Conservation (phyloP, 148 eudicot genomes). For the Spergularia marina region DNA sequence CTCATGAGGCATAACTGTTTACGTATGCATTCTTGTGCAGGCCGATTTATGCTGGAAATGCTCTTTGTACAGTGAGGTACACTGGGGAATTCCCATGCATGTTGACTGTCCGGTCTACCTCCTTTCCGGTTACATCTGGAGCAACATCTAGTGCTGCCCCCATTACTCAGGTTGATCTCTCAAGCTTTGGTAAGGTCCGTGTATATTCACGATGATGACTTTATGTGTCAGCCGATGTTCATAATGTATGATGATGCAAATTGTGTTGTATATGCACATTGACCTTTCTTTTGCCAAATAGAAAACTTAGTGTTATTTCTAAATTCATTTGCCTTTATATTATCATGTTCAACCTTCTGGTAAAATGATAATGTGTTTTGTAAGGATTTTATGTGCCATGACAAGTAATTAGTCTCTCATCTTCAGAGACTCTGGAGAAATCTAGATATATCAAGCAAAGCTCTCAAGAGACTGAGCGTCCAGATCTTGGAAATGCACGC, state of each 20-base stretch:
- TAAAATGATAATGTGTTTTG: not conserved
- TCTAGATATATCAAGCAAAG: constrained; percentile 61
- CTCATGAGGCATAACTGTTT: not conserved
- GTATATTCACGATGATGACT: constrained; percentile 17
- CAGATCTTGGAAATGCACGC: constrained; percentile 93
- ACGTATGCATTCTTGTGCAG: constrained; percentile 41
- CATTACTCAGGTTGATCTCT: constrained; percentile 79
- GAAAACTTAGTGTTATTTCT: not conserved
- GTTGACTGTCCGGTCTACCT: constrained; percentile 82
- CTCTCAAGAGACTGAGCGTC: constrained; percentile 81
- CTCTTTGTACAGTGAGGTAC: constrained; percentile 78
- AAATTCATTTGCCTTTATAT: not conserved
- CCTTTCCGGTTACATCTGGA: constrained; percentile 61
- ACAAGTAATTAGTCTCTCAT: constrained; percentile 7
- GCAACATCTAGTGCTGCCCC: constrained; percentile 53
- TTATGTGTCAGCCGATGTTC: not conserved
- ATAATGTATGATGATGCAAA: not conserved
- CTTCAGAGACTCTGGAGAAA: constrained; percentile 54
- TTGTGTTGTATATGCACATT: not conserved
- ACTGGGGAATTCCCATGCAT: constrained; percentile 74
- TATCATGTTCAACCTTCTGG: not conserved
- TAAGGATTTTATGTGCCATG: not conserved
- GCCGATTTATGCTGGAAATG: constrained; percentile 98
- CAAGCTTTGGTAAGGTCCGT: constrained; percentile 81
- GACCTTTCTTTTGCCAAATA: too few relatives aligned